Percentiles rank a stretch among this genome's conserved stretches.
These are phyloP conservation scores for Suillus americanus DNA, from an alignment of 768 basidiomycete genomes.

Conservation along the genomic window DNA sequence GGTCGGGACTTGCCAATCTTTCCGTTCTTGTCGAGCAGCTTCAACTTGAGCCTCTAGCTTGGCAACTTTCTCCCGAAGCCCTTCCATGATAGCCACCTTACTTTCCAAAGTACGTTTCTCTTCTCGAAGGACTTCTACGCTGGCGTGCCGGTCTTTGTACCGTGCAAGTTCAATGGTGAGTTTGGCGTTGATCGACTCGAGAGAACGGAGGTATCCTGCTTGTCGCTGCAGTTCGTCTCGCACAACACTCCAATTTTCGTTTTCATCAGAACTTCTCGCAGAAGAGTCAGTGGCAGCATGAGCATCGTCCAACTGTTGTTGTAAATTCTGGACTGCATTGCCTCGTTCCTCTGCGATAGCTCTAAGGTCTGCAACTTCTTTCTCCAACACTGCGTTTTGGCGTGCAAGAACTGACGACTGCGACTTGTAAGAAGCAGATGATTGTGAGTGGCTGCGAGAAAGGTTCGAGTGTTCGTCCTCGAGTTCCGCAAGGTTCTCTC, in stretches of 20 bases:
- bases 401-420: conserved; percentile 49
- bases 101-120: conserved; percentile 67
- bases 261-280: conserved; percentile 34
- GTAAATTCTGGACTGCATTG: conserved; percentile 42
- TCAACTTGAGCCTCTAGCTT: conserved; percentile 66
- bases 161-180: conserved; percentile 51
- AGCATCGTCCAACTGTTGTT: conserved; percentile 48
- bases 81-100: conserved; percentile 50
- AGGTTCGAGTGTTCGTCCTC: conserved; percentile 53
- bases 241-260: conserved; percentile 61
- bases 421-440: conserved; percentile 48
- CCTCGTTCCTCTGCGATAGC: conserved; percentile 42
- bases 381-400: conserved; percentile 46
- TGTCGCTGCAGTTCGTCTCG: conserved; percentile 70
- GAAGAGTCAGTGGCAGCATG: conserved; percentile 33
- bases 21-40: conserved; percentile 53
- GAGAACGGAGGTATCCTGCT: conserved; percentile 53
- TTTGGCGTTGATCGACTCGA: conserved; percentile 60
- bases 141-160: conserved; percentile 55
- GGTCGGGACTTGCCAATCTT: conserved; percentile 49
- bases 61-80: conserved; percentile 53
- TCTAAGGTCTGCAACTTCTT: conserved; percentile 45
- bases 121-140: conserved; percentile 70
- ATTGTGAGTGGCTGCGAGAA: conserved; percentile 47
- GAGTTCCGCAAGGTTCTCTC: conserved; percentile 61